Percentiles rank a stretch among this genome's conserved stretches.
Conservation (phyloP, 768 basidiomycete species). For the Leccinellum rugosiceps region DNA sequence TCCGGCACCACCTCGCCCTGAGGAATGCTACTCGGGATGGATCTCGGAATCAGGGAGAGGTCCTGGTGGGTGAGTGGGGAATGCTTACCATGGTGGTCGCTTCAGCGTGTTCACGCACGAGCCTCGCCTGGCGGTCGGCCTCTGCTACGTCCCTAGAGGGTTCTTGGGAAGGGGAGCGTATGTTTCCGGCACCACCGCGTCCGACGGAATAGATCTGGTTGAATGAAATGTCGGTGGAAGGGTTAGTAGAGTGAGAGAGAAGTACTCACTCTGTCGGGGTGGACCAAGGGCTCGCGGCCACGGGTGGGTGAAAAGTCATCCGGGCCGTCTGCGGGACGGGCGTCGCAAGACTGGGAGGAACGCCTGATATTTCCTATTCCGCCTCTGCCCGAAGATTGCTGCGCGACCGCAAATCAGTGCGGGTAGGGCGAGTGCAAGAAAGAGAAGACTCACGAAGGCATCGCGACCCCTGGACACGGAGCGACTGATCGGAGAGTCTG, state of each 20-base stretch:
- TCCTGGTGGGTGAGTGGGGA: background rate
- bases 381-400: constrained; percentile 65
- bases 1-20: constrained; percentile 63
- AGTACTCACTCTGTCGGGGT: constrained; percentile 36
- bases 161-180: constrained; percentile 73
- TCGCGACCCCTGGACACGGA: constrained; percentile 61
- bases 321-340: constrained; percentile 39
- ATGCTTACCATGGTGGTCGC: constrained; percentile 34
- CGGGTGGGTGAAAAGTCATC: constrained; percentile 55
- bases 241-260: background rate
- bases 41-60: background rate
- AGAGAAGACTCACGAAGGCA: constrained; percentile 42
- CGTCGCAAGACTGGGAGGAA: constrained; percentile 44
- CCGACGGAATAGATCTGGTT: constrained; percentile 50
- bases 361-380: constrained; percentile 65
- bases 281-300: constrained; percentile 53
- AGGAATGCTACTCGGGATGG: constrained; percentile 43
- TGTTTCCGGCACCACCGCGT: constrained; percentile 83
- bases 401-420: background rate
- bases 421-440: background rate
- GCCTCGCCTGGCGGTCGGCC: constrained; percentile 20
- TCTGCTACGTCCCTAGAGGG: constrained; percentile 26
- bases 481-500: constrained; percentile 31
- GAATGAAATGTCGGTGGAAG: background rate
- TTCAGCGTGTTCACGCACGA: constrained; percentile 29